These are phyloP conservation scores for Daldinia vernicosa DNA, from an alignment of 495 filamentous ascomycete genomes.

Conservation along the genomic window DNA sequence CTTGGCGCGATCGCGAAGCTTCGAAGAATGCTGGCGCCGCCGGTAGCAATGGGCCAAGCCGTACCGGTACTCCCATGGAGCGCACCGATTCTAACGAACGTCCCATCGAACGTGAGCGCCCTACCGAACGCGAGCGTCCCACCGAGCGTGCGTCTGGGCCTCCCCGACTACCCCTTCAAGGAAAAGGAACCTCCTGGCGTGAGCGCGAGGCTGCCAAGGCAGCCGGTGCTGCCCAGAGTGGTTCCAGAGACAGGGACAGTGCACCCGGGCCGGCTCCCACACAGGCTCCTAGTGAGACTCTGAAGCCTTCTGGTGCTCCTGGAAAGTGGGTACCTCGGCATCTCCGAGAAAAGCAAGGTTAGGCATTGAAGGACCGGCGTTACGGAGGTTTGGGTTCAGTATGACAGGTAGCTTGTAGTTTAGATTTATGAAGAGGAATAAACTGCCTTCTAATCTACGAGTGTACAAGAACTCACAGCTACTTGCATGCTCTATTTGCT, in stretches of 20 bases:
- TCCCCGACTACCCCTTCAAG: constrained; percentile 74
- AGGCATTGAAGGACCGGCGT: constrained; percentile 47
- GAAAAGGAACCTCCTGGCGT: constrained; percentile 76
- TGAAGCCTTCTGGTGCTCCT: constrained; percentile 54
- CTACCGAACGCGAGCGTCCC: neutral
- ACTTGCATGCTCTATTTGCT: neutral
- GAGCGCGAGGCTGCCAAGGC: constrained; percentile 78
- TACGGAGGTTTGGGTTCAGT: constrained; percentile 44
- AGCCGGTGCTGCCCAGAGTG: constrained; percentile 10
- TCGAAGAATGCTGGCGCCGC: constrained; percentile 38
- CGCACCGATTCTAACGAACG: constrained; percentile 66
- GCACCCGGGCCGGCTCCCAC: constrained; percentile 41
- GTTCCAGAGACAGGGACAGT: constrained; percentile 36
- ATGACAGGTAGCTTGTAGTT: constrained; percentile 39
- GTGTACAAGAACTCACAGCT: neutral
- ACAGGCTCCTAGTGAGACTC: constrained; percentile 44
- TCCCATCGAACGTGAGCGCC: constrained; percentile 9
- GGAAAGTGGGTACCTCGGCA: constrained; percentile 57
- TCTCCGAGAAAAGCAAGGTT: constrained; percentile 43
- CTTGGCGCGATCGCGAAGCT: constrained; percentile 59
- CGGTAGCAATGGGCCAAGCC: constrained; percentile 41
- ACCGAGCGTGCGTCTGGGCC: constrained; percentile 54
- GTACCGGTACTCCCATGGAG: constrained; percentile 48
- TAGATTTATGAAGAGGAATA: constrained; percentile 44
- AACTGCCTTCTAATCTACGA: constrained; percentile 30